These are phyloP conservation scores for Fusarium guadeloupense DNA, from an alignment of 2,329 filamentous ascomycete genomes.

Conservation along the genomic window DNA sequence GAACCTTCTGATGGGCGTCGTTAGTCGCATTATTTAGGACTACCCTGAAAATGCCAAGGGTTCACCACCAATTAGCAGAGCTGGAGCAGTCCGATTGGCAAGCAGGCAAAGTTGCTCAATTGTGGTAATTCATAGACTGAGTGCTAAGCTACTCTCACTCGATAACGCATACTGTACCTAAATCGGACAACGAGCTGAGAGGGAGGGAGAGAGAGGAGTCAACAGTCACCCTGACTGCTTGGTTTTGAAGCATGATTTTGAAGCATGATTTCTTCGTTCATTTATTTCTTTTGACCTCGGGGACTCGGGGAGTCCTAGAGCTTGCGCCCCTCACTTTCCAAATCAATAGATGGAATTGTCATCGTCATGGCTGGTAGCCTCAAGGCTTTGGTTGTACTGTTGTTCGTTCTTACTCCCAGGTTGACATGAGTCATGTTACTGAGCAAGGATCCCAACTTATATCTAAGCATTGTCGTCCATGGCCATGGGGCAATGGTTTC, in stretches of 20 bases:
- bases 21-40: constrained; percentile 1
- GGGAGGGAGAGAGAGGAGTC: too few species aligned
- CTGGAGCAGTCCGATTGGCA: background rate
- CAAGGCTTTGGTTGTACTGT: background rate
- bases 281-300: background rate
- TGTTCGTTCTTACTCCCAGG: background rate
- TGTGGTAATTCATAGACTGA: too few species aligned
- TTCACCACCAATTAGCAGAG: constrained; percentile 14
- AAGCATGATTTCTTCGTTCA: constrained; percentile 8
- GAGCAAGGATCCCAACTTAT: background rate
- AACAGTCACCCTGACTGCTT: background rate
- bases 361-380: too few species aligned
- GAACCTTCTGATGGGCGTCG: constrained; percentile 9
- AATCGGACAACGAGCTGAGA: too few species aligned
- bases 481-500: background rate
- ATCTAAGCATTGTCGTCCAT: background rate
- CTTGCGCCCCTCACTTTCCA: background rate
- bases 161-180: background rate
- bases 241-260: background rate
- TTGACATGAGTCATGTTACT: constrained; percentile 5
- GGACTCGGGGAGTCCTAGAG: background rate
- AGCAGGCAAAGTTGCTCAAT: too few species aligned
- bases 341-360: background rate
- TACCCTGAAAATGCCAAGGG: constrained; percentile 2
- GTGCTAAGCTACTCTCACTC: background rate